These are phyloP conservation scores for Wickerhamiella azyma DNA, from an alignment of 805 yeast species.

Conservation along the genomic window DNA sequence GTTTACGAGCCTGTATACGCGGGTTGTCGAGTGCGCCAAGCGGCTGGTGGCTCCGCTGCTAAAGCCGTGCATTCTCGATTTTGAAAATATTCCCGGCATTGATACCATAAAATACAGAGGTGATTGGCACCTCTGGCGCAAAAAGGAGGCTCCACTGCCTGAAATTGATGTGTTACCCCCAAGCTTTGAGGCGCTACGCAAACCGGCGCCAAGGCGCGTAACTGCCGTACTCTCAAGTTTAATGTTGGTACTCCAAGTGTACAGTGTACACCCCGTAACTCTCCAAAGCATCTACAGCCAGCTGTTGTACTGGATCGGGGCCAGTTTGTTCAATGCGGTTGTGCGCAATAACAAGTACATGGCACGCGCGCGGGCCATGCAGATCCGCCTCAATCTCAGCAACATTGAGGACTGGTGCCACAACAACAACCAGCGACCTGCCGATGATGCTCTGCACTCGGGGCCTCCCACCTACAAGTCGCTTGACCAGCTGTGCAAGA, in stretches of 20 bases:
- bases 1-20: conserved; percentile 4
- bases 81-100: conserved; percentile 71
- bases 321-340: conserved; percentile 58
- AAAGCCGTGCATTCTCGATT: conserved; percentile 36
- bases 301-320: conserved; percentile 65
- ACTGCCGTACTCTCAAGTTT: conserved; percentile 83
- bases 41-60: conserved; percentile 15
- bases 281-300: conserved; percentile 65
- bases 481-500: conserved; percentile 48
- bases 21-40: conserved; percentile 10
- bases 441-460: conserved; percentile 17
- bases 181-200: conserved; percentile 49
- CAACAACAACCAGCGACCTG: conserved; percentile 42
- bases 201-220: conserved; percentile 80
- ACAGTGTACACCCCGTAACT: conserved; percentile 65
- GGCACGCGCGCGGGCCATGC: conserved; percentile 76
- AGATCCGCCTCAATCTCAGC: conserved; percentile 74
- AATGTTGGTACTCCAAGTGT: conserved; percentile 69
- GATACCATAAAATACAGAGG: conserved; percentile 63
- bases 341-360: conserved; percentile 54
- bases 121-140: conserved; percentile 49
- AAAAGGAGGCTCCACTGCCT: conserved; percentile 29
- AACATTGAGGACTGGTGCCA: conserved; percentile 90
- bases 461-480: conserved; percentile 34
- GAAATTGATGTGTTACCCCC: conserved; percentile 69